These are phyloP conservation scores for Ceratobasidium sp. DNA, from an alignment of 1,284 basidiomycete genomes.

Conservation along the genomic window DNA sequence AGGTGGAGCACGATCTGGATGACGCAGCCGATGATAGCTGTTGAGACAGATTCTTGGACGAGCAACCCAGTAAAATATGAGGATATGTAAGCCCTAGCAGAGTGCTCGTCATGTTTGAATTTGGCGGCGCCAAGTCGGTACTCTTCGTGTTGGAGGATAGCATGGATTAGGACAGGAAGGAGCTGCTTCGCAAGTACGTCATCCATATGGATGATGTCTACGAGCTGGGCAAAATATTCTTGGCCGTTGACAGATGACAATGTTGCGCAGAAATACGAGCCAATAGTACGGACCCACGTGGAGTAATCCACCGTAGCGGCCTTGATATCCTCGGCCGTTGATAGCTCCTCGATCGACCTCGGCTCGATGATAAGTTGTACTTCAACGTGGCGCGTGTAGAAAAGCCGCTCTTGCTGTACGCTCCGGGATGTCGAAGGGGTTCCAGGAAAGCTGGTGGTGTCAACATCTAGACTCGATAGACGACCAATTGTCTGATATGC, in stretches of 20 bases:
- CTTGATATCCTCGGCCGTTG: slow-evolving; percentile 33
- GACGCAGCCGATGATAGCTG: slow-evolving; percentile 69
- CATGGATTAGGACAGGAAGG: slow-evolving; percentile 81
- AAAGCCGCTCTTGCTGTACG: slow-evolving; percentile 22
- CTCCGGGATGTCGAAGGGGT: slow-evolving; percentile 31
- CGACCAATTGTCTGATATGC: slow-evolving; percentile 41
- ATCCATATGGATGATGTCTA: slow-evolving; percentile 67
- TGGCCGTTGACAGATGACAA: slow-evolving; percentile 51
- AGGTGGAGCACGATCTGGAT: slow-evolving; percentile 86
- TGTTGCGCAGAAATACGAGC: slow-evolving; percentile 35
- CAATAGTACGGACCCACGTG: slow-evolving; percentile 73
- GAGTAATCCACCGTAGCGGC: slow-evolving; percentile 60
- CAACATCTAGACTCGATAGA: slow-evolving; percentile 27
- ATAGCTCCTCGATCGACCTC: slow-evolving; percentile 50
- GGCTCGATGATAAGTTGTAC: slow-evolving; percentile 8
- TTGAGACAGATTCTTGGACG: slow-evolving; percentile 57
- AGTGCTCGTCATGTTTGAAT: not conserved
- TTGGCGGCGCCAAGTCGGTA: slow-evolving; percentile 26
- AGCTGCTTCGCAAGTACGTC: slow-evolving; percentile 70
- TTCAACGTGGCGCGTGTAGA: slow-evolving; percentile 25
- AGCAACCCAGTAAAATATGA: slow-evolving; percentile 76
- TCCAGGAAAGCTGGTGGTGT: slow-evolving; percentile 15
- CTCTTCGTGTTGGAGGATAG: slow-evolving; percentile 62
- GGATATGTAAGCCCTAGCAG: slow-evolving; percentile 53
- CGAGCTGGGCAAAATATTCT: slow-evolving; percentile 75